A percentile compares a stretch with the other conserved stretches of the same genome.
Evolutionary conservation across 108 stramenopile species (phyloP).

Genomic region (Cyclotella kingstonii): DNA sequence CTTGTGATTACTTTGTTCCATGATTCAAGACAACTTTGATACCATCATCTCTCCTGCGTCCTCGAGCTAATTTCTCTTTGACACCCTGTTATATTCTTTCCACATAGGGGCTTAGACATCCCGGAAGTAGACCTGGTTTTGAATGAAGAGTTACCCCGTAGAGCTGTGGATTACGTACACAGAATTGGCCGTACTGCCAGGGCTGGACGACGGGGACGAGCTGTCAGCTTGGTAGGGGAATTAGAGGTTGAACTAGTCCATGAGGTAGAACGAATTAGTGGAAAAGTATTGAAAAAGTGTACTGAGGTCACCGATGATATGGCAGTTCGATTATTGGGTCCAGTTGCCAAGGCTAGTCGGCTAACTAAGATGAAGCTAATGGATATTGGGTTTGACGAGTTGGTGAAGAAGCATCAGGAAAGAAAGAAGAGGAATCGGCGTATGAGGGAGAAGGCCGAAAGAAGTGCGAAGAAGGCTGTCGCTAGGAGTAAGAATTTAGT

Average conservation of each 20-base stretch:
- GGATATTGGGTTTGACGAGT: constrained; percentile 90
- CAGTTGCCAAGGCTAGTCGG: constrained; percentile 85
- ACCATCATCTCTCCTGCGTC: too few species aligned
- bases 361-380: constrained; percentile 85
- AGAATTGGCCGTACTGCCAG: constrained; percentile 97
- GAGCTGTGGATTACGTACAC: constrained; percentile 94
- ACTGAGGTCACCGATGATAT: constrained; percentile 78
- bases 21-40: too few species aligned
- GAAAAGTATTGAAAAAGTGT: constrained; percentile 74
- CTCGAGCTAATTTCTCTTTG: too few species aligned
- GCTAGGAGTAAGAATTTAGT: constrained; percentile 17
- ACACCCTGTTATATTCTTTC: too few species aligned
- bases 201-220: constrained; percentile 92
- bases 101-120: constrained; percentile 97
- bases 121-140: constrained; percentile 96
- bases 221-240: constrained; percentile 93
- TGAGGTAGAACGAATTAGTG: constrained; percentile 75
- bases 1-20: too few species aligned
- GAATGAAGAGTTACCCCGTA: constrained; percentile 94
- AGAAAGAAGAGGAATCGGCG: constrained; percentile 80
- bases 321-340: constrained; percentile 74
- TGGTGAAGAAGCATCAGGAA: constrained; percentile 83
- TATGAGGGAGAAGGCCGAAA: constrained; percentile 71
- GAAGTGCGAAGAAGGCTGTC: constrained; percentile 38
- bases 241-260: constrained; percentile 80